Conservation (phyloP, 2,329 filamentous ascomycete genomes). For the Colletotrichum viniferum region DNA sequence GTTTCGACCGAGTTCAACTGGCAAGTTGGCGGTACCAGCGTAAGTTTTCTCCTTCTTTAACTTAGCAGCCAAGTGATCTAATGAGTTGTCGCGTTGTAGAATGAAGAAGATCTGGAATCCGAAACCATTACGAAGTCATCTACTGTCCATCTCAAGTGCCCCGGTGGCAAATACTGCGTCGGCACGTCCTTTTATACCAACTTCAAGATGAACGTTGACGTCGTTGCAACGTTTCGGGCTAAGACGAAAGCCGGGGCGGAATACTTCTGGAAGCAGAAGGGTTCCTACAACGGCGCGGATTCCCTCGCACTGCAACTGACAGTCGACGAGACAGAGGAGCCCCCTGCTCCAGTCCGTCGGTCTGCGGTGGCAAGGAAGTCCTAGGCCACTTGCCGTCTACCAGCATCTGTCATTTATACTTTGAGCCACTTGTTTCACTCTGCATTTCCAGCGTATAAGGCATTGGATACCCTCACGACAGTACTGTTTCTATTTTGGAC, state of each 20-base stretch:
- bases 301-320: constrained; percentile 13
- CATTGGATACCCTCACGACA: neutral
- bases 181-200: constrained; percentile 12
- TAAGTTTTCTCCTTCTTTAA: neutral
- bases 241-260: neutral
- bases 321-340: constrained; percentile 2
- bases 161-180: constrained; percentile 16
- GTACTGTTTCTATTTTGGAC: neutral
- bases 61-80: neutral
- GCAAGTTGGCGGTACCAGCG: neutral
- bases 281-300: neutral
- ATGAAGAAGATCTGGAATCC: neutral
- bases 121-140: neutral
- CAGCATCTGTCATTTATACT: neutral
- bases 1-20: neutral
- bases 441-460: neutral
- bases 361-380: neutral
- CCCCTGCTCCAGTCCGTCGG: neutral
- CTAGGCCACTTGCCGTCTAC: neutral
- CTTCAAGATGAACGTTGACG: constrained; percentile 15
- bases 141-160: neutral
- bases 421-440: neutral
- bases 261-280: neutral
- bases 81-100: neutral
- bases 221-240: neutral